Base-by-base conservation (phyloP, 345 rosid genomes). In the Syzygium jambos region DNA sequence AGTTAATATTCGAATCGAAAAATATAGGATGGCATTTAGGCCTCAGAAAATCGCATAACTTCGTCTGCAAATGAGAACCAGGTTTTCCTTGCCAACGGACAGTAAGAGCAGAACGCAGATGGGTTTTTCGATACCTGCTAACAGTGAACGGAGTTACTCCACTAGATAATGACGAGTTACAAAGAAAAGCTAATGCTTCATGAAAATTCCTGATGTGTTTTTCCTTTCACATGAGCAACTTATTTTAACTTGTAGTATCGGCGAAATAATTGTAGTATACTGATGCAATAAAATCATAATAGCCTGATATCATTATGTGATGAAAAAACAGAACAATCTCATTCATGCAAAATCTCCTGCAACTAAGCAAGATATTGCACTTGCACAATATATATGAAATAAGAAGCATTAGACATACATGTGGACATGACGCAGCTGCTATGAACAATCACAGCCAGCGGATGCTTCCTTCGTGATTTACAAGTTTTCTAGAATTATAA, bases 21-120 rank as follows among this genome's bases (percentile, higher is more conserved):
- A 97, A 94, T 87, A 95, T 89, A 82, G 98, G 93, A 91, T 95
- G 96, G 88, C 98, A 96, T 91, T 93, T 95, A 8, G 97, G 98
- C 84, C 93, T 92, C 92, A 94, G 86, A 91, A 92, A 97, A 92
- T 41, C 85, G 49, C 88, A 88, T 85, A 97, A 77, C 90, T 93
- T 96, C 14, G 51, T 82, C 90, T 91, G 84, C 55, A 96, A 91
- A 54, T 88, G 89, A 46, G 61, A 63, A 52, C 90, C 87, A 51
- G 95, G 98, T 90, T 91, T 92, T 61, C 89, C 91, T 86, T 91
- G 92, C 98, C 95, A 94, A 73, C 89, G 73, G 68, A 97, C 90
- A 2, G 95, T 93, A 86, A 97, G 94, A 53, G 94, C 90, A 30
- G 94, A 93, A 30, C 94, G 90, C 87, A 97, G 86, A 90, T 93